These are phyloP conservation scores for Alternaria sp. DNA, from an alignment of 2,329 filamentous ascomycete genomes.

Conservation along the genomic window DNA sequence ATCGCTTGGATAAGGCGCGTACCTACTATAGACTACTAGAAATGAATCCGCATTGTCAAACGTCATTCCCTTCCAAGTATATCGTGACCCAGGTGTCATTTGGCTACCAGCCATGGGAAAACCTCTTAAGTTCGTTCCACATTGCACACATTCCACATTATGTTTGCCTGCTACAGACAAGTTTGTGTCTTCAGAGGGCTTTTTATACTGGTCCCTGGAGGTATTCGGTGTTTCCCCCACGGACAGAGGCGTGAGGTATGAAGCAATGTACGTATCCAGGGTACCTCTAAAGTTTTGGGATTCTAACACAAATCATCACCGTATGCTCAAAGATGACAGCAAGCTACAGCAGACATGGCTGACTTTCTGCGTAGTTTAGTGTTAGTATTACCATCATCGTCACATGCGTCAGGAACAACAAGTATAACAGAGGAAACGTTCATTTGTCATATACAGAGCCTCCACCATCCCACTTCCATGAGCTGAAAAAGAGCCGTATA, in stretches of 20 bases:
- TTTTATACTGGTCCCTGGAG: neutral
- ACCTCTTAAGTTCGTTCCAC: neutral
- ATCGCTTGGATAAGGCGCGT: neutral
- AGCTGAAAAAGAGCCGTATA: constrained; percentile 23
- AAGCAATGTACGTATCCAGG: neutral
- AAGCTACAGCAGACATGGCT: neutral
- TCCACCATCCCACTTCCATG: constrained; percentile 11
- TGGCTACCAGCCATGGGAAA: neutral
- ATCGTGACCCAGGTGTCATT: neutral
- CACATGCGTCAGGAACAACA: neutral
- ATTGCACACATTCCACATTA: neutral
- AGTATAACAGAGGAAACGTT: constrained; percentile 11
- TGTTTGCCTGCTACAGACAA: neutral
- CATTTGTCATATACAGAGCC: constrained; percentile 16
- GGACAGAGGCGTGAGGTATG: neutral
- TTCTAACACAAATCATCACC: accelerated
- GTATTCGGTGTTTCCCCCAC: neutral
- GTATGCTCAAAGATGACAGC: neutral
- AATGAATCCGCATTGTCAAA: neutral
- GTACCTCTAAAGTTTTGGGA: neutral
- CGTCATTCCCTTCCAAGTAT: neutral
- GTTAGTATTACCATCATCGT: neutral
- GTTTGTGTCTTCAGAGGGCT: neutral
- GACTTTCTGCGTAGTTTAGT: neutral
- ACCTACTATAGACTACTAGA: neutral